Conservation (phyloP, 352 stramenopile genomes). For the Globisporangium perplexum region DNA sequence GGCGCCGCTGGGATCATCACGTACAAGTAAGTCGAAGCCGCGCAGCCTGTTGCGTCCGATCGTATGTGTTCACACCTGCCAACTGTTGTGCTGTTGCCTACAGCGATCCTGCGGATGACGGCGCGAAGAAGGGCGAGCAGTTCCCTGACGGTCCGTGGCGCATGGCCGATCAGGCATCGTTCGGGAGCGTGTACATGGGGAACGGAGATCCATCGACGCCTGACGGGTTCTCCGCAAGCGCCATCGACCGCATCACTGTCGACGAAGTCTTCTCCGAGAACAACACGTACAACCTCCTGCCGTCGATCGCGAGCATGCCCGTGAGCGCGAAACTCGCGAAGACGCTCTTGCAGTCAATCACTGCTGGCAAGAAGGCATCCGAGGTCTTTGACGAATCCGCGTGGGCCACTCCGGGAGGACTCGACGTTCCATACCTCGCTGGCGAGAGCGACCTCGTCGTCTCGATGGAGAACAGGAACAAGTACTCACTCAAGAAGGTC, state of each 20-base stretch:
- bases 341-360: conserved; percentile 28
- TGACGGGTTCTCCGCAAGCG: conserved; percentile 52
- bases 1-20: conserved; percentile 64
- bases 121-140: conserved; percentile 34
- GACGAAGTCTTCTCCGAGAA: conserved; percentile 74
- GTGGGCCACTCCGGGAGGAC: conserved; percentile 23
- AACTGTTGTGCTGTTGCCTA: neutral
- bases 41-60: neutral
- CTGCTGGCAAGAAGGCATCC: conserved; percentile 21
- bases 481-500: conserved; percentile 66
- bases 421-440: conserved; percentile 28
- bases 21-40: conserved; percentile 57
- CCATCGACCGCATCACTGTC: conserved; percentile 58
- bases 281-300: conserved; percentile 82
- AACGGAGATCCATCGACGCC: conserved; percentile 77
- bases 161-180: conserved; percentile 40
- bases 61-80: neutral
- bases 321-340: conserved; percentile 57
- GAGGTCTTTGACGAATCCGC: conserved; percentile 30
- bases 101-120: conserved; percentile 68
- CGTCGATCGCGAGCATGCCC: conserved; percentile 65
- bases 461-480: conserved; percentile 56
- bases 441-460: conserved; percentile 22
- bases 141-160: conserved; percentile 72
- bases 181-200: conserved; percentile 80